Evolutionary conservation across 139 green algal genomes (phyloP).

Genomic region (Chlorella vulgaris): DNA sequence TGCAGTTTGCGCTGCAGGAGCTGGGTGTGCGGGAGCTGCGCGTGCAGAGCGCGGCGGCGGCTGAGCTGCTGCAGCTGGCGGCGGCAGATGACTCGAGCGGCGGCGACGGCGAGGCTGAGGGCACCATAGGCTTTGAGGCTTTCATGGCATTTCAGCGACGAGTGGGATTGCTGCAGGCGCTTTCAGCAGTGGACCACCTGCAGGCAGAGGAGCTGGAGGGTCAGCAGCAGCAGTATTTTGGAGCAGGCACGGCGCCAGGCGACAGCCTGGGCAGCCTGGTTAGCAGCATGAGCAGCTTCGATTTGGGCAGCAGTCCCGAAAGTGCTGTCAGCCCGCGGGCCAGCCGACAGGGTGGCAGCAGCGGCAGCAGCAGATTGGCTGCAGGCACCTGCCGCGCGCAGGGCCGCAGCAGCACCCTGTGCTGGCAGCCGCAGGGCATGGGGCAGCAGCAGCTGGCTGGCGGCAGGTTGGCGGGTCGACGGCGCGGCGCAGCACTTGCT

Average conservation of each 20-base stretch:
- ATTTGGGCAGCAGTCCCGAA: background rate
- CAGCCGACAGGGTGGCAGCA: background rate
- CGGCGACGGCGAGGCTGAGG: slow-evolving; percentile 15
- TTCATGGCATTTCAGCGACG: slow-evolving; percentile 46
- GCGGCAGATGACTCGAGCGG: background rate
- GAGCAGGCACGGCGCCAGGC: background rate
- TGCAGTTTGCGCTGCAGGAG: slow-evolving; percentile 49
- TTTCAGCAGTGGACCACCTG: slow-evolving; percentile 19
- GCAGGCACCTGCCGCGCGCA: background rate
- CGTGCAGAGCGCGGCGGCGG: slow-evolving; percentile 3
- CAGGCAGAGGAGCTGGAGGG: slow-evolving; percentile 3
- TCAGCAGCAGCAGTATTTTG: background rate
- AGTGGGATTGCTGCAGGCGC: slow-evolving; percentile 33
- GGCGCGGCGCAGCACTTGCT: background rate
- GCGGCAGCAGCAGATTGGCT: background rate
- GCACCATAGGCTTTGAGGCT: slow-evolving; percentile 43
- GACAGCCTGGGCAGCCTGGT: background rate
- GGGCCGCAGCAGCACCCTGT: background rate
- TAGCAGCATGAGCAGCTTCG: background rate
- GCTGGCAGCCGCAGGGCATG: slow-evolving; percentile 6
- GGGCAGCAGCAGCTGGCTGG: background rate
- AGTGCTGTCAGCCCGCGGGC: background rate
- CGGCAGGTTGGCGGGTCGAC: background rate
- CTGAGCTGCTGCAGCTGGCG: slow-evolving; percentile 26
- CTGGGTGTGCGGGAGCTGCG: slow-evolving; percentile 42